A percentile compares a stretch with the other conserved stretches of the same genome.
These are phyloP conservation scores for Caryopteris hybrid DNA, from an alignment of 305 asterid species.

Conservation along the genomic window DNA sequence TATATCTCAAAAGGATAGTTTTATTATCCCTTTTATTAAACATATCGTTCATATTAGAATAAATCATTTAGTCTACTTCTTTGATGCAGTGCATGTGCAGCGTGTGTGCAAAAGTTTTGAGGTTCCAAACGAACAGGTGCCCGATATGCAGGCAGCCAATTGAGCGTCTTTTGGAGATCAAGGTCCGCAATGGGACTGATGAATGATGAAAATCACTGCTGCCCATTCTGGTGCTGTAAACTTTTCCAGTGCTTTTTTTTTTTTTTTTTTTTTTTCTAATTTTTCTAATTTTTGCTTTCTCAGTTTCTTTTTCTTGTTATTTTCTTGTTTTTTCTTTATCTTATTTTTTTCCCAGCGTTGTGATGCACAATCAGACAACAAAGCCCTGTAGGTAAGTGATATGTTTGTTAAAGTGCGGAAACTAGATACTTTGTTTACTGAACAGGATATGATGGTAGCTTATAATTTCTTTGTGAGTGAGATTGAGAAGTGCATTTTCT, in stretches of 20 bases:
- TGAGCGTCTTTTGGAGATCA: constrained; percentile 95
- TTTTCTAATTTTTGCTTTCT: not conserved
- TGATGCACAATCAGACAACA: constrained; percentile 1
- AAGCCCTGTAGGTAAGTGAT: not conserved
- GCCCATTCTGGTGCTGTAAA: constrained; percentile 21
- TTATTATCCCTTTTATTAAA: not conserved
- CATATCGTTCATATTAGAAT: not conserved
- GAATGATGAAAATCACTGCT: constrained; percentile 32
- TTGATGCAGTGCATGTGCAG: constrained; percentile 90
- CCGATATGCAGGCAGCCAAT: constrained; percentile 97
- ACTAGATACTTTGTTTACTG: not conserved
- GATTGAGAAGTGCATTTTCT: constrained; percentile 9
- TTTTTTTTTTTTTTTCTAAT: not conserved
- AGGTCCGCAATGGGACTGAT: constrained; percentile 60
- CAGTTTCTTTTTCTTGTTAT: no score
- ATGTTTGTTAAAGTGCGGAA: not conserved
- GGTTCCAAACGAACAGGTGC: constrained; percentile 90
- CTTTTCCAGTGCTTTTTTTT: not conserved
- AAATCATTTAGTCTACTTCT: not conserved
- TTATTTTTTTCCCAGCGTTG: not conserved
- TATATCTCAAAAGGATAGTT: no score
- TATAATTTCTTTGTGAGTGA: constrained; percentile 14
- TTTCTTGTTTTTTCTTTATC: no score
- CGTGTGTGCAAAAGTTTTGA: constrained; percentile 87
- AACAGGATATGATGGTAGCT: not conserved